Evolutionary conservation across 345 rosid genomes (phyloP).

Genomic region (Salix suchowensis): DNA sequence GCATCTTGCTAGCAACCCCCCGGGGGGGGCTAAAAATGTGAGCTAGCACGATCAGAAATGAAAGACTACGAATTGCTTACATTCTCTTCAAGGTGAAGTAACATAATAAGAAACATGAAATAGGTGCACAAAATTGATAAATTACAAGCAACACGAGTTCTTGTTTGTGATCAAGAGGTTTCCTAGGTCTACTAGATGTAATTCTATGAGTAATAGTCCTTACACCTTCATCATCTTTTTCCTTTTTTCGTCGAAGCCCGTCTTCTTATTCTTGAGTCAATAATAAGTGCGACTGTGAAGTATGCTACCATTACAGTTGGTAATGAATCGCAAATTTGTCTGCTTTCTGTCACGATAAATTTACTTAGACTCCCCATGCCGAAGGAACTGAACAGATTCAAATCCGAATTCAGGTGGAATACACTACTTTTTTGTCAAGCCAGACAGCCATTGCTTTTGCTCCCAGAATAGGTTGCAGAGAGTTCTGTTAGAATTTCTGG

Average conservation of each 20-base stretch:
- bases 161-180: not conserved
- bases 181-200: not conserved
- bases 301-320: not conserved
- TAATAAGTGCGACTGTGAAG: not conserved
- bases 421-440: constrained; percentile 75
- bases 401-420: constrained; percentile 65
- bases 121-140: not conserved
- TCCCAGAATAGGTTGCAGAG: constrained; percentile 58
- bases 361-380: constrained; percentile 37
- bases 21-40: not conserved
- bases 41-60: not conserved
- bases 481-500: not conserved
- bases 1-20: not conserved
- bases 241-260: not conserved
- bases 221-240: not conserved
- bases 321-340: not conserved
- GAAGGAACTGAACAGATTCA: constrained; percentile 47
- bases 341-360: not conserved
- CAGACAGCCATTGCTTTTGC: constrained; percentile 75
- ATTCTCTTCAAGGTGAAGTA: not conserved
- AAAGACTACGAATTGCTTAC: not conserved
- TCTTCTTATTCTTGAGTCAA: not conserved
- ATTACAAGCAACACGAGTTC: not conserved
- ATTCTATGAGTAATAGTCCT: not conserved
- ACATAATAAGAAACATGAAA: not conserved